Evolutionary conservation across 345 rosid species (phyloP).

Genomic region (Pistacia integerrima): DNA sequence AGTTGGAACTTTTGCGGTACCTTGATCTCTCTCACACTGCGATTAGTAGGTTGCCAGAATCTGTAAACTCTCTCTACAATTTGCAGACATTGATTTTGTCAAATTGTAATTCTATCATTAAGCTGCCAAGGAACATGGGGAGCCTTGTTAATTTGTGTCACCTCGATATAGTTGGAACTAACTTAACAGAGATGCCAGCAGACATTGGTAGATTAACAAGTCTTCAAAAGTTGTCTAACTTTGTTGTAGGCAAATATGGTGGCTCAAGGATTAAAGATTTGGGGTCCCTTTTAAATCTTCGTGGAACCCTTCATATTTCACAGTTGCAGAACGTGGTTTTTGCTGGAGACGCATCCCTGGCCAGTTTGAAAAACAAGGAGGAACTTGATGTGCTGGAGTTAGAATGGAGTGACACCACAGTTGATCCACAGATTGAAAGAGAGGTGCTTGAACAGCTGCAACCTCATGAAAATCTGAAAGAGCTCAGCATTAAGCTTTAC

Average conservation of each 20-base stretch:
- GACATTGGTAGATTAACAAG: slow-evolving; percentile 19
- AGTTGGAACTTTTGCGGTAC: slow-evolving; percentile 25
- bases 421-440: neutral
- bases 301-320: slow-evolving; percentile 15
- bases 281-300: slow-evolving; percentile 14
- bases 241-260: slow-evolving; percentile 9
- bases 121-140: slow-evolving; percentile 12
- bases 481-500: slow-evolving; percentile 26
- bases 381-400: slow-evolving; percentile 22
- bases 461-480: slow-evolving; percentile 25
- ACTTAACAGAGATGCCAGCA: slow-evolving; percentile 25
- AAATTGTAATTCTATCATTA: slow-evolving; percentile 1
- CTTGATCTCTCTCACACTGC: slow-evolving; percentile 22
- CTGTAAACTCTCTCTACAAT: slow-evolving; percentile 16
- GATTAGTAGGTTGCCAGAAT: slow-evolving; percentile 27
- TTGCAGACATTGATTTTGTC: slow-evolving; percentile 22
- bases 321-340: slow-evolving; percentile 25
- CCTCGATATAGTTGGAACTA: slow-evolving; percentile 27
- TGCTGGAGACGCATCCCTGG: slow-evolving; percentile 21
- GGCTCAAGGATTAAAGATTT: slow-evolving; percentile 23
- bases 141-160: slow-evolving; percentile 20
- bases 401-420: slow-evolving; percentile 17
- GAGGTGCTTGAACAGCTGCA: slow-evolving; percentile 27
- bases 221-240: slow-evolving; percentile 16
- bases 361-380: slow-evolving; percentile 19